Evolutionary conservation across 768 basidiomycete genomes (phyloP), one percentile per base, ranked within the genome.

Genomic region (Polyporus arcularius): DNA sequence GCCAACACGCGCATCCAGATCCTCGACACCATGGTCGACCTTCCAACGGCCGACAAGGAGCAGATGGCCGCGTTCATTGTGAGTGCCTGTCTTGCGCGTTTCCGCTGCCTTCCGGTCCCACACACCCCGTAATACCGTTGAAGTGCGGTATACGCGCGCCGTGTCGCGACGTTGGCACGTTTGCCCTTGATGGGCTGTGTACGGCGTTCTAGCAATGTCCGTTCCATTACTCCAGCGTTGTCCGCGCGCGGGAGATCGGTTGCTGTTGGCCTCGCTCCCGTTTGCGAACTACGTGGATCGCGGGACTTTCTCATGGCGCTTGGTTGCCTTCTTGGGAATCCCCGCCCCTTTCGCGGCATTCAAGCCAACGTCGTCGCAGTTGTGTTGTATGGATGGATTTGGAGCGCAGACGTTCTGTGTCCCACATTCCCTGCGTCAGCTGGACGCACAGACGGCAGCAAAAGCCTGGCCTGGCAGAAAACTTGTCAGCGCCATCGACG

Each of bases 1-100:
- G 71, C 76, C 57, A 78, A 82, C 66, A 82, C 91, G 5, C 88
- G 91, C 60, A 94, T 95, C 54, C 92, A 94, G 72, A 83, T 95
- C 61, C 71, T 94, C 50, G 90, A 93, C 67, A 87, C 89, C 26
- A 87, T 95, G 79, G 75, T 85, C 58, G 79, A 84, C 69, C 85
- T 95, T 41, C 88, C 90, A 5, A 82, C 85, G 54, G 75, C 80
- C 18, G 77, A 82, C 58, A 81, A 80, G 73, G 79, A 81, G 66
- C 81, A 82, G 69, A 76, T 74, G 62, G 82, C 80, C 16, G 92
- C 93, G 0, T 95, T 95, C 71, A 85, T 93, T 68, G 88, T 88
- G 58, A 63, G 87, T 80, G 26, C 18, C 26, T 3, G n/a, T 55
- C 35, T n/a, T 14, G 11, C 45, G 26, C 31, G 14, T 60, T 14